These are phyloP conservation scores for Fonsecaea monophora DNA, from an alignment of 2,329 filamentous ascomycete genomes.

Conservation along the genomic window DNA sequence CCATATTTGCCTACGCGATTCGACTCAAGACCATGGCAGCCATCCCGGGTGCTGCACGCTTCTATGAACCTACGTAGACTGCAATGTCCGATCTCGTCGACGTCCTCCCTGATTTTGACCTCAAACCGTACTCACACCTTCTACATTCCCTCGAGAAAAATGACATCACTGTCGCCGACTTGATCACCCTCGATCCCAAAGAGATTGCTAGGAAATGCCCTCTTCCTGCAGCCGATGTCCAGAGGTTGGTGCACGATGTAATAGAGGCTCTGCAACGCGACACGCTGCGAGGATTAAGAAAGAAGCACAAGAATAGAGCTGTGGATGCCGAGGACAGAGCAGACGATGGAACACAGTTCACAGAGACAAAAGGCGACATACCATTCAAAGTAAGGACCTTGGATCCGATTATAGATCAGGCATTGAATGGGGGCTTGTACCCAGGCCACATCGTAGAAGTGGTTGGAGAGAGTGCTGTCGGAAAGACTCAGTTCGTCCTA, in stretches of 20 bases:
- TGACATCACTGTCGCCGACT: conserved; percentile 77
- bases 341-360: conserved; percentile 47
- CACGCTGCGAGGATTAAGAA: conserved; percentile 19
- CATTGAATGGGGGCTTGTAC: conserved; percentile 79
- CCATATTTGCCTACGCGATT: background rate
- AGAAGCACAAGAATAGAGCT: conserved; percentile 17
- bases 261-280: conserved; percentile 68
- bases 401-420: conserved; percentile 72
- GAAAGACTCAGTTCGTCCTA: conserved; percentile 93
- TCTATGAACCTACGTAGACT: conserved; percentile 3
- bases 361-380: background rate
- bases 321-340: conserved; percentile 41
- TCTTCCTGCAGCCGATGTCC: conserved; percentile 80
- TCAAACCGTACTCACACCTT: conserved; percentile 73
- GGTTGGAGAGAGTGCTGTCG: conserved; percentile 86
- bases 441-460: conserved; percentile 85
- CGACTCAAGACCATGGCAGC: conserved; percentile 21
- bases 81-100: conserved; percentile 83
- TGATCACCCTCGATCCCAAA: conserved; percentile 80
- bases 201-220: conserved; percentile 87
- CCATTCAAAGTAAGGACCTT: conserved; percentile 76
- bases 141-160: conserved; percentile 80
- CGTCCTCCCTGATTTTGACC: conserved; percentile 80
- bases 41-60: conserved; percentile 7
- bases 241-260: conserved; percentile 72